These are phyloP conservation scores for Yarrowia sp. DNA, from an alignment of 805 yeast genomes.

Conservation along the genomic window DNA sequence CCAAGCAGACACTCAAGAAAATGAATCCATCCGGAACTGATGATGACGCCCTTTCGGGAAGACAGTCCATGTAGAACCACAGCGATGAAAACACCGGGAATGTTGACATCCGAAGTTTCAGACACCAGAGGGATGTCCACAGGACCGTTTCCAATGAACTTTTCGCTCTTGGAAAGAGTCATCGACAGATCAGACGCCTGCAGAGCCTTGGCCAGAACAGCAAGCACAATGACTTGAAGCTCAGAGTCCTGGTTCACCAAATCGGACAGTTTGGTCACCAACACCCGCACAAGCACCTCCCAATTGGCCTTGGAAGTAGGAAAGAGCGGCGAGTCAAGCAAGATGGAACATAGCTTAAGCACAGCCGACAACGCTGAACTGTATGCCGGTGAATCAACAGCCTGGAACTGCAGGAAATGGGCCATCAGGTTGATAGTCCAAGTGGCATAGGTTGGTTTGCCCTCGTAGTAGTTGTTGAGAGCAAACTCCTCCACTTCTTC, in stretches of 20 bases:
- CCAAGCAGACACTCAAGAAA: constrained; percentile 20
- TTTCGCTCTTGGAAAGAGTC: constrained; percentile 14
- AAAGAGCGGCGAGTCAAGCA: constrained; percentile 15
- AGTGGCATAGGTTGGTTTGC: not conserved
- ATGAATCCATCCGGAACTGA: constrained; percentile 19
- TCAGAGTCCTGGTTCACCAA: constrained; percentile 12
- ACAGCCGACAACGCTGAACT: constrained; percentile 16
- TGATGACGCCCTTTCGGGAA: constrained; percentile 4
- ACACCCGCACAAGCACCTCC: constrained; percentile 15
- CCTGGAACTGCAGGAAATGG: constrained; percentile 9
- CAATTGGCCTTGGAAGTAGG: constrained; percentile 14
- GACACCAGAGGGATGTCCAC: constrained; percentile 18
- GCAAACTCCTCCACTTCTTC: constrained; percentile 18
- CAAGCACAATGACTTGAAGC: constrained; percentile 16
- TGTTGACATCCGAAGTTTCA: constrained; percentile 1
- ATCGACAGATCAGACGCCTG: constrained; percentile 19
- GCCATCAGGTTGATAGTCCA: constrained; percentile 1
- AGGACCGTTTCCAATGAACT: constrained; percentile 13
- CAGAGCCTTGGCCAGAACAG: constrained; percentile 17
- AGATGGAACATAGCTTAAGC: constrained; percentile 13
- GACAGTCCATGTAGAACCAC: constrained; percentile 22
- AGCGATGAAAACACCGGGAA: constrained; percentile 22
- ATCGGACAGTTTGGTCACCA: constrained; percentile 19
- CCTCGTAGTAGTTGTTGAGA: not conserved
- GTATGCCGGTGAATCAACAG: not conserved